Evolutionary conservation across 2,329 filamentous ascomycete species (phyloP).

Genomic region (Keithomyces neogunnii): DNA sequence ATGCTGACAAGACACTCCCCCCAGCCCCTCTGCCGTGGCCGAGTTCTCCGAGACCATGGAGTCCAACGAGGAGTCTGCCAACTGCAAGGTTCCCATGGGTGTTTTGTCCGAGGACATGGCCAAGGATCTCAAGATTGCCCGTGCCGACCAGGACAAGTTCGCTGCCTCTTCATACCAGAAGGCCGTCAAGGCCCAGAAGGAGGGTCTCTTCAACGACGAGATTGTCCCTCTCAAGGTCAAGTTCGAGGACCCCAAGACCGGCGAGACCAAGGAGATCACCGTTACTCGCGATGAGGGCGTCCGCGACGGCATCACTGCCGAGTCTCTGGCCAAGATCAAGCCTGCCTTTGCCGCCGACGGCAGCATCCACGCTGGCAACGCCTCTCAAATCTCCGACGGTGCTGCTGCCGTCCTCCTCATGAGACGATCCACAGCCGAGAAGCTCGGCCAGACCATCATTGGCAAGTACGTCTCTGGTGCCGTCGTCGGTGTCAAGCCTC

Average conservation of each 20-base stretch:
- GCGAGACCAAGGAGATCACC: slow-evolving; percentile 73
- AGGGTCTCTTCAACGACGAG: slow-evolving; percentile 87
- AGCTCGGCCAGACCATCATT: slow-evolving; percentile 77
- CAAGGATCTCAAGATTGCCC: slow-evolving; percentile 65
- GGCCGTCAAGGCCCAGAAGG: slow-evolving; percentile 73
- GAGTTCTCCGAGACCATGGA: slow-evolving; percentile 92
- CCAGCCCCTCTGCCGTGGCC: slow-evolving; percentile 69
- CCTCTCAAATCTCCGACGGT: slow-evolving; percentile 90
- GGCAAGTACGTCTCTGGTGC: slow-evolving; percentile 87
- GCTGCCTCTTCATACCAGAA: slow-evolving; percentile 91
- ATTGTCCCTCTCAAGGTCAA: slow-evolving; percentile 81
- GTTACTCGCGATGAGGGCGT: slow-evolving; percentile 84
- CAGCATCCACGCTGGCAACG: slow-evolving; percentile 92
- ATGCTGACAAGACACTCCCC: background rate
- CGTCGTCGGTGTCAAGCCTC: slow-evolving; percentile 79
- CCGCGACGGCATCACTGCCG: slow-evolving; percentile 73
- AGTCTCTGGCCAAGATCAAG: slow-evolving; percentile 84
- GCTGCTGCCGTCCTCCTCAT: slow-evolving; percentile 92
- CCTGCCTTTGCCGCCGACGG: slow-evolving; percentile 88
- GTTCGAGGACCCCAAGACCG: slow-evolving; percentile 83
- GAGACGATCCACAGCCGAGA: slow-evolving; percentile 85
- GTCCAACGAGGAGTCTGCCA: slow-evolving; percentile 69
- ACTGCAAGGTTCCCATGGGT: slow-evolving; percentile 98
- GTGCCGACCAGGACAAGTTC: slow-evolving; percentile 79
- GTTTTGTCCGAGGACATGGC: slow-evolving; percentile 92